Evolutionary conservation across 331 rosid species (phyloP).

Genomic region (Telfairia occidentalis): DNA sequence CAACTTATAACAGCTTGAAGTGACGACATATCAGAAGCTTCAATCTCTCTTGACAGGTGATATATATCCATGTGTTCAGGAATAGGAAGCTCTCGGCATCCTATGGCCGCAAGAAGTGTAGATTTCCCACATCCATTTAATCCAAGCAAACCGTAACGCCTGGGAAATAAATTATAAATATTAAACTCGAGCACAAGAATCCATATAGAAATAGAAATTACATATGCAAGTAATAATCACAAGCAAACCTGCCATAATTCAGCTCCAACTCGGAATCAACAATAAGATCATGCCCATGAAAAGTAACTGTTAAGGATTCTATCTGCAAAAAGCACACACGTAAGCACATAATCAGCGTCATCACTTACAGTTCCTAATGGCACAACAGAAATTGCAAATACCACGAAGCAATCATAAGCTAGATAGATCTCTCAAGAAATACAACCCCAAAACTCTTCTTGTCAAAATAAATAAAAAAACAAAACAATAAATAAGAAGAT

Average conservation of each 20-base stretch:
- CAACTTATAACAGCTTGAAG: constrained; percentile 83
- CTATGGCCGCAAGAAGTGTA: constrained; percentile 79
- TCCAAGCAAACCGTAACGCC: constrained; percentile 95
- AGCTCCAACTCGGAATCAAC: constrained; percentile 95
- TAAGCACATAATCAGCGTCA: background rate
- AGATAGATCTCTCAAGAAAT: background rate
- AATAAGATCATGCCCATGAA: constrained; percentile 92
- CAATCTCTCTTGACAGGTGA: constrained; percentile 86
- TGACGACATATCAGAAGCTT: constrained; percentile 94
- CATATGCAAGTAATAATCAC: background rate
- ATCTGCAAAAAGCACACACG: constrained; percentile 42
- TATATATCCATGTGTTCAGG: constrained; percentile 98
- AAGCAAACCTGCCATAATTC: constrained; percentile 80
- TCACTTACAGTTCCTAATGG: background rate
- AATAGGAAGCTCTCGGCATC: constrained; percentile 85
- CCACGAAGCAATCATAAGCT: background rate
- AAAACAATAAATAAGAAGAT: background rate
- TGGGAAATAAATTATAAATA: constrained; percentile 19
- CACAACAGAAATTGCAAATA: background rate
- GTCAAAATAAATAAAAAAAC: background rate
- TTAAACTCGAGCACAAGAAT: background rate
- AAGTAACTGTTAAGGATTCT: constrained; percentile 86
- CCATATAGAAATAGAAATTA: background rate
- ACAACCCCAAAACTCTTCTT: background rate
- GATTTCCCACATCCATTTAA: constrained; percentile 97